Base-by-base conservation (phyloP, 225 moss, liverwort and hornwort species). In the Straminergon stramineum region DNA sequence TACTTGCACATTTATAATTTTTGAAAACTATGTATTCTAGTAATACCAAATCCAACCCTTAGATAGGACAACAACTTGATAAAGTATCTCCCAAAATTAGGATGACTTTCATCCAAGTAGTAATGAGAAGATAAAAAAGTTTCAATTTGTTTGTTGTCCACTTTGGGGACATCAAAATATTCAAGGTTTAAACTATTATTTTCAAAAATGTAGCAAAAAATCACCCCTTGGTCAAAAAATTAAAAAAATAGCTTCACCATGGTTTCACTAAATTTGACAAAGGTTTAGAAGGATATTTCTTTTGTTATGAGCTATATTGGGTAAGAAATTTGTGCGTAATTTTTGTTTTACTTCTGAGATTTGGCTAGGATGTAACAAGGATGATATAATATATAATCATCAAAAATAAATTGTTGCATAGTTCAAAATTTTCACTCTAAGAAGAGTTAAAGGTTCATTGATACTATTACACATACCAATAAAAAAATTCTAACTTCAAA, bases 321-420 rank as follows among this genome's bases (percentile, higher is more conserved):
- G 2, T 43, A 73, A 26, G 1, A 8, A 43, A 26, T 0, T 4
- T 26, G 6, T 15, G 0, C 41, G 15, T 4, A 41, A 73, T 8
- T 9, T 26, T 9, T 43, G 48, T 73, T 20, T 27, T 39, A 41
- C 27, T 15, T 43, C 0, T 26, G 2, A 71, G 6, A 43, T 43
- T 73, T 74, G 16, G 17, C 17, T 45, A 6, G 7, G 6, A 18
- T 48, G 0, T 9, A 15, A 71, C 3, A 3, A 73, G 3, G 9
- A 73, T 26, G 9, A 73, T 43, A 73, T 24, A 30, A 31, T 30
- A 30, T 31, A 4, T 18, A 48, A 75, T 48, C 30, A 48, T 31
- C 2, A 5, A 31, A 18, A 8, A 31, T 26, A 15, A 71, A 41
- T 15, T 28, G 10, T n/a, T 43, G 5, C 10, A 0, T 17, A 73